Evolutionary conservation across 2,329 filamentous ascomycete genomes (phyloP).

Genomic region (Aureobasidium sp.): DNA sequence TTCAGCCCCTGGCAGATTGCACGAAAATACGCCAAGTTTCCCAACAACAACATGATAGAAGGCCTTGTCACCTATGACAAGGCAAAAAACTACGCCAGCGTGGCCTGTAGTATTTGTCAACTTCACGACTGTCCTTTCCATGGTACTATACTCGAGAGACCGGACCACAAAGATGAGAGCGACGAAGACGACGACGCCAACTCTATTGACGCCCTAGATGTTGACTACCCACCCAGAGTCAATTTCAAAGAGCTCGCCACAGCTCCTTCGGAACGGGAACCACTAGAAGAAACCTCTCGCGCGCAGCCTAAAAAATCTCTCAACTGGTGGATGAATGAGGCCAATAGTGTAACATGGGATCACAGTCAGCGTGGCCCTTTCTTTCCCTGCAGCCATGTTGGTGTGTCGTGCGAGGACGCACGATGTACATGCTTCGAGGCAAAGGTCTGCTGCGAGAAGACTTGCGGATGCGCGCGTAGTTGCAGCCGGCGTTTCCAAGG

Average conservation of each 20-base stretch:
- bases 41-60: conserved; percentile 17
- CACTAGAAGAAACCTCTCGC: neutral
- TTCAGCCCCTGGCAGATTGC: conserved; percentile 24
- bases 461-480: conserved; percentile 54
- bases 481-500: conserved; percentile 46
- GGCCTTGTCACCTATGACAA: conserved; percentile 5
- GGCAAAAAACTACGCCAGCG: conserved; percentile 13
- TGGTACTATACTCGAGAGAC: conserved; percentile 30
- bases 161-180: conserved; percentile 11
- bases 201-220: conserved; percentile 20
- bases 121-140: conserved; percentile 33
- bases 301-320: neutral
- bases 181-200: conserved; percentile 17
- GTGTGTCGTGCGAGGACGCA: conserved; percentile 50
- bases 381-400: conserved; percentile 61
- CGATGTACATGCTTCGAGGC: conserved; percentile 54
- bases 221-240: conserved; percentile 23
- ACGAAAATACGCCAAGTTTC: neutral
- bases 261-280: neutral
- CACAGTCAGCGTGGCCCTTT: conserved; percentile 45
- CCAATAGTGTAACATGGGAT: conserved; percentile 13
- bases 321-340: conserved; percentile 8
- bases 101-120: conserved; percentile 12
- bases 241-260: conserved; percentile 23
- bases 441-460: conserved; percentile 61